Base-by-base conservation (phyloP, 305 asterid genomes). In the Fraxinus sp. region DNA sequence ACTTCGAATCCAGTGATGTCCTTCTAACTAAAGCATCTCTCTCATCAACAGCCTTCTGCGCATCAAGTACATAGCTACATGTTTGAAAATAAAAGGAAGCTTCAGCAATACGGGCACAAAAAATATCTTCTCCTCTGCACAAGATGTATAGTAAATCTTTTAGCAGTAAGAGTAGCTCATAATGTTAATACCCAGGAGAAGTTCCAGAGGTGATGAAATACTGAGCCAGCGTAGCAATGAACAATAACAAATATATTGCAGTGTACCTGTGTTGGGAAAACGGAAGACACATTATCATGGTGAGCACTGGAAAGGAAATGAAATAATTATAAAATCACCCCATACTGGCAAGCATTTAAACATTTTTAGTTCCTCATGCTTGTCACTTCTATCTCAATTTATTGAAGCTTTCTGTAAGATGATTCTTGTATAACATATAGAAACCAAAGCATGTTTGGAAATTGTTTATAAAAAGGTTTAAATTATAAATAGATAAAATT, bases 181-280 rank as follows among this genome's bases (percentile, higher is more conserved):
- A 36, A 81, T 79, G 30, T 78, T 52, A 78, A 81, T 83, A 94
- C 98, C 99, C 97, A 16, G 99, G 99, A 75, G 98, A 91, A 77
- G 98, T 87, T 87, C 89, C 90, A 79, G 97, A 90, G 80, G 99
- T 92, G 72, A 93, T 41, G 86, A 95, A 93, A 85, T 96, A 96
- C 81, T 92, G 99, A 87, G 86, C 88, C 88, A 96, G 90, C 43
- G 99, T 92, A 80, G 91, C 94, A 82, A 86, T 87, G 80, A 96
- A 89, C 84, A 96, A 82, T 55, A 87, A 79, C 49, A 84, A 88
- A 87, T 93, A 96, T 80, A 88, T 28, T 33, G 89, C 89, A 41
- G 90, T 83, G 88, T 93, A 93, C 98, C 99, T 96, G 92, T 41
- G 78, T 85, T 81, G 64, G 81, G 26, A 81, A 84, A 83, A 81